Conservation (phyloP, 208 protist genomes). For the Dictyostelium gargantuum region DNA sequence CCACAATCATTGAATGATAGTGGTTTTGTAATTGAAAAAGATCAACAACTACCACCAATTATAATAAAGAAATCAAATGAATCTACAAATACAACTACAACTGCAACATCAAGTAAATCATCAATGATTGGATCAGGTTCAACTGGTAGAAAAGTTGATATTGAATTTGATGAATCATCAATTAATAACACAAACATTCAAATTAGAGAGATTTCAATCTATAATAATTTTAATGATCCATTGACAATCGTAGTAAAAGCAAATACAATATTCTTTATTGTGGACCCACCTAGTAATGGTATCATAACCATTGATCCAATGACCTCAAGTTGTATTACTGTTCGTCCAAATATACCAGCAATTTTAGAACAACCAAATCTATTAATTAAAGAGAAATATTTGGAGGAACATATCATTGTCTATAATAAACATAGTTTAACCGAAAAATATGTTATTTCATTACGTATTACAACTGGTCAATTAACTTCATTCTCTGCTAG, state of each 20-base stretch:
- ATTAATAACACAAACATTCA: background rate
- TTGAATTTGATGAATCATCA: slow-evolving; percentile 20
- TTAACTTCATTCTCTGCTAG: slow-evolving; percentile 45
- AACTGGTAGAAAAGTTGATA: background rate
- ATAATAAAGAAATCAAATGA: background rate
- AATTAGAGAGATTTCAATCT: background rate
- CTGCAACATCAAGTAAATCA: background rate
- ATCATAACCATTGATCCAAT: background rate
- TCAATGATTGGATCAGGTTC: background rate
- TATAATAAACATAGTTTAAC: slow-evolving; percentile 56
- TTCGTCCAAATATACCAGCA: slow-evolving; percentile 26
- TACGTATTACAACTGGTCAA: slow-evolving; percentile 66
- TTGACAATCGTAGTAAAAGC: background rate
- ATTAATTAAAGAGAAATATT: slow-evolving; percentile 70
- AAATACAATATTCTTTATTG: background rate
- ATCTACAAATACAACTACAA: background rate
- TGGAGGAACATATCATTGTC: slow-evolving; percentile 75
- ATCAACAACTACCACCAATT: too few relatives aligned
- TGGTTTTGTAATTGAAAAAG: background rate
- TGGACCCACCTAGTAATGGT: background rate
- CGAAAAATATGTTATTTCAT: slow-evolving; percentile 62
- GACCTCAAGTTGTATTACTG: background rate
- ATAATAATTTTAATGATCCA: background rate
- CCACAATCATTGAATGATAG: background rate
- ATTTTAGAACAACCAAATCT: slow-evolving; percentile 44